Base-by-base conservation (phyloP, 2,329 filamentous ascomycete species). In the Cladosporium cucumerinum region DNA sequence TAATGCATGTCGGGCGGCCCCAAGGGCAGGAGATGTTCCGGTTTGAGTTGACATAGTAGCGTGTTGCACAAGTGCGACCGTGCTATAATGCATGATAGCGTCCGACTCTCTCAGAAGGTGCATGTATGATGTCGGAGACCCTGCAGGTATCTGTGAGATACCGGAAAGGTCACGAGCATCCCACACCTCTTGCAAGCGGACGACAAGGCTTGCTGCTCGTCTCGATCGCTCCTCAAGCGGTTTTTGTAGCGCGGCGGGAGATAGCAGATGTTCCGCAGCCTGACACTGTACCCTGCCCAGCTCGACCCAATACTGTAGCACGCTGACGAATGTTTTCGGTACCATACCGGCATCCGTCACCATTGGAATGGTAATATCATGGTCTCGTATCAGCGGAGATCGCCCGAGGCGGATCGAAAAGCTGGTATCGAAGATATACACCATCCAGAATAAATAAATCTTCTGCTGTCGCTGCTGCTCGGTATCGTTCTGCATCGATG, bases 401-500 rank as follows among this genome's bases (percentile, higher is more conserved):
- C 86, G 82, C 0, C 87, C 87, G 1, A 89, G 77, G 2, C 86
- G 80, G 48, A 90, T 77, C 0, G 85, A 82, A 12, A 89, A 76
- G 1, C 81, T 81, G 66, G 85, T 87, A 68, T 89, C 85, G 14
- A 87, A 76, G 8, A 83, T 81, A 70, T 88, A 89, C 0, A 84
- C 74, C 43, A 79, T 81, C 86, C 86, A 88, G 70, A 88, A 88
- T 10, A 87, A 70, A 1, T 78, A 68, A 1, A 72, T 76, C 68
- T 78, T 79, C 70, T 74, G 32, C 65, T 72, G 60, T 26, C 61
- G 63, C n/a, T 60, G 34, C 2, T 60, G 36, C 10, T 64, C 65
- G 10, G 58, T 61, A 12, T 68, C 67, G 18, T 49, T 58, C 5
- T 59, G 59, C 57, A 66, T 66, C 8, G 59, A 64, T 1, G 60